Base-by-base conservation (phyloP, 768 basidiomycete genomes). In the Phylloporus arenicola region DNA sequence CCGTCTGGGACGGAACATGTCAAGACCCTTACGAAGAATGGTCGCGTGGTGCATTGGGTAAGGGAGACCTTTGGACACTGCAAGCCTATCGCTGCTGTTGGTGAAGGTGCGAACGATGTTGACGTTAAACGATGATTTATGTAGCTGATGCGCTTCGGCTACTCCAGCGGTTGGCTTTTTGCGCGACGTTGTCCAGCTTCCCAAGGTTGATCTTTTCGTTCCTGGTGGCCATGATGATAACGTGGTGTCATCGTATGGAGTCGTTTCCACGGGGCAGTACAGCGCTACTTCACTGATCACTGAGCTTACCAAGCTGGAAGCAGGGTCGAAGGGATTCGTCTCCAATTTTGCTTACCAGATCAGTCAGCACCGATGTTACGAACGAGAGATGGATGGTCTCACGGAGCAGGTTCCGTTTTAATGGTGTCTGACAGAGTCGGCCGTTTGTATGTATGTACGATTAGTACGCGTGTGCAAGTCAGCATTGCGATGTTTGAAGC, bases 41-140 rank as follows among this genome's bases (percentile, higher is more conserved):
- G 91, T 5, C 78, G 91, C 17, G 76, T 76, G 8, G 69, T 90
- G n/a, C 88, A 94, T 63, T 91, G 85, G 75, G 78, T 87, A 3
- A 78, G 87, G 40, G 91, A 93, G 68, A 84, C 88, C 3, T 93
- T 88, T 68, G 86, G 86, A 19, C 92, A 93, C 67, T 84, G 82
- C 69, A 93, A 93, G 71, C 65, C 85, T 16, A 88, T 95, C 50
- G 87, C 81, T 3, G 89, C 83, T 1, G 72, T 85, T 41, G 92
- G 90, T 10, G 76, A 81, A 63, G 83, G 84, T 50, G 19, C 13
- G 55, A 16, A 33, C 4, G 7, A 35, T 25, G 6, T 22, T 34
- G 7, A 19, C 9, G 8, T 13, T 13, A 31, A 31, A 13, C 20
- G 1, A 16, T 34, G 12, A 42, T 42, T 4, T 10, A 33, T n/a